These are phyloP conservation scores for Dryadomyces quercus-mongolicae DNA, from an alignment of 2,329 filamentous ascomycete genomes.

Conservation along the genomic window DNA sequence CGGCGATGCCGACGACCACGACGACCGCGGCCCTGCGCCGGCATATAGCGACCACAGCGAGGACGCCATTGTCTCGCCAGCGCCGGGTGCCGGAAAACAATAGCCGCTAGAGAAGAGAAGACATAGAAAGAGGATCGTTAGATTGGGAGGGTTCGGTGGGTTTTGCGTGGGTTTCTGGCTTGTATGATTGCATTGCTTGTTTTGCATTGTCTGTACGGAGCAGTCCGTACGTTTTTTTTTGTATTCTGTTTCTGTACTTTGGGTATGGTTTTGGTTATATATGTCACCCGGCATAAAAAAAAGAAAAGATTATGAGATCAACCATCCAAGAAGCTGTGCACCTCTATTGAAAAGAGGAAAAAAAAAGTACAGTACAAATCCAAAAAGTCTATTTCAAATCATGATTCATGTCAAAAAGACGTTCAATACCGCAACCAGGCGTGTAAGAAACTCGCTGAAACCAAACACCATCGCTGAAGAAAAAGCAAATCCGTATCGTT, in stretches of 20 bases:
- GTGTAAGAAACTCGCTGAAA: neutral
- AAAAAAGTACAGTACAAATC: too few relatives aligned
- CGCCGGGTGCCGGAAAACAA: neutral
- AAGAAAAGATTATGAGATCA: too few relatives aligned
- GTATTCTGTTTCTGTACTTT: neutral
- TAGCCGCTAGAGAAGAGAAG: neutral
- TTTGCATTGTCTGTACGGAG: too few relatives aligned
- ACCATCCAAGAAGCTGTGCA: too few relatives aligned
- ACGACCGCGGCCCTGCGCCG: neutral
- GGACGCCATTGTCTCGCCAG: neutral
- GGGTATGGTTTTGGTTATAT: too few relatives aligned
- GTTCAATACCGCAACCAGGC: neutral
- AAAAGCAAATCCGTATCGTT: neutral
- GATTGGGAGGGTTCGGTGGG: neutral
- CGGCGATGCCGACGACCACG: constrained; percentile 13
- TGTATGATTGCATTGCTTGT: neutral
- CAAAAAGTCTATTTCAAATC: too few relatives aligned
- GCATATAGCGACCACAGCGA: neutral
- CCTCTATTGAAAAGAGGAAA: too few relatives aligned
- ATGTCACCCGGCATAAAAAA: too few relatives aligned
- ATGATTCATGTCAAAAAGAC: too few relatives aligned
- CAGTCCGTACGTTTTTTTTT: neutral
- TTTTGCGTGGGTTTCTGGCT: neutral
- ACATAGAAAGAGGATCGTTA: neutral
- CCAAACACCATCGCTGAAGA: constrained; percentile 1